Base-by-base conservation (phyloP, 1,139 yeast genomes). In the Pichia sp. region DNA sequence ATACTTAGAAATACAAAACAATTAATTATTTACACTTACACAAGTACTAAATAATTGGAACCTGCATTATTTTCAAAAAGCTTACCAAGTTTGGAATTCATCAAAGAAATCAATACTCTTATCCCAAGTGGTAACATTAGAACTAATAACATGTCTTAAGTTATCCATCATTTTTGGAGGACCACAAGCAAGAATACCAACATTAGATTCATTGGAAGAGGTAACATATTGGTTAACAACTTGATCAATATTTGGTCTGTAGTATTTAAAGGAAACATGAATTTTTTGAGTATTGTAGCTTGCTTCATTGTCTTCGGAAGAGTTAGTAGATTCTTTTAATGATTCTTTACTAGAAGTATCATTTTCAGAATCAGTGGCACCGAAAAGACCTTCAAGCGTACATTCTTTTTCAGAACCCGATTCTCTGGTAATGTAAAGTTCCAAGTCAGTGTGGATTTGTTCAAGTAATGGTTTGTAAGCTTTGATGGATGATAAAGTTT, bases 141-240 rank as follows among this genome's bases (percentile, higher is more conserved):
- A 19, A 6, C 51, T 21, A 6, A 47, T 24, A 7, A 41, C 33
- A 20, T 50, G 43, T 33, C 50, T 50, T 10, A 51, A n/a, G 24
- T 66, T 68, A 22, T 68, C 72, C 70, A 68, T 64, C 22, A 57
- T 56, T 3, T 67, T 66, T 15, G 77, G 72, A 40, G 69, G 74
- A 2, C 73, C 75, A 54, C 74, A 70, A 0, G 70, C 55, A 6
- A 65, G 56, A 45, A 65, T 63, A 20, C 66, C 68, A 20, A 69
- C 56, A 0, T 74, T 64, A 1, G 64, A 64, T 10, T 33, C 28
- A 6, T 38, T 38, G 8, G 71, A 57, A 22, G 60, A 62, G 21
- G 56, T 51, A 11, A 70, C 59, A 33, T 63, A 64, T 1, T 54
- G 41, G 13, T 50, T 48, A 3, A 73, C 65, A 5, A 71, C 32